Evolutionary conservation across 345 rosid species (phyloP), one percentile per base, ranked within the genome.

Genomic region (Eucalyptus dawsonii): DNA sequence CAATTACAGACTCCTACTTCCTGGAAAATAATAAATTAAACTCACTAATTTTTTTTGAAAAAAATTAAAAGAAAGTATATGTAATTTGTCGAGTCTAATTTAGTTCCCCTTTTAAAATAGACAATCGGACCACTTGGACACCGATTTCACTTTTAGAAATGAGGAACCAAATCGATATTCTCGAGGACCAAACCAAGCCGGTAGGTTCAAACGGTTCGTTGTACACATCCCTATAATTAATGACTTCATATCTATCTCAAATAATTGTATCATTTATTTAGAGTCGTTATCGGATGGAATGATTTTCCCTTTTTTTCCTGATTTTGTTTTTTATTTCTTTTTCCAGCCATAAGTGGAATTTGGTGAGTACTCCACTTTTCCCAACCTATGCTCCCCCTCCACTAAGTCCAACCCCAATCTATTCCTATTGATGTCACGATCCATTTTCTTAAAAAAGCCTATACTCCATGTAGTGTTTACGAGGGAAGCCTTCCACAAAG

Each of bases 121-220:
- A 4, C 4, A 53, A 53, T 1, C 0, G 1, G 0, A 19, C 5
- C 1, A 53, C 10, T 1, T 53, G 1, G 2, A 19, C 5, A 53
- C 0, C 2, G 0, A 0, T 19, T 8, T 21, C 5, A 53, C 2
- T 53, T 53, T 53, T 53, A 53, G 58, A 53, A 21, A 53, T 53
- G 2, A 53, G 2, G 58, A 53, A 53, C 1, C 1, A 0, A 53
- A 53, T 53, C 5, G 5, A 53, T 8, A 53, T 53, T 53, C 2
- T 0, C 0, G 1, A 53, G 2, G 4, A 4, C 2, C 25, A 0
- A 53, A 53, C 5, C 25, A 0, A 53, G 25, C 2, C 0, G 2
- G 25, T 19, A 1, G 0, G 1, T 53, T 53, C 25, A 53, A 53
- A 53, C 0, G 2, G 2, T 53, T 4, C 58, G 5, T 53, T 21